phyloP scores from a whole-genome alignment of 2,329 filamentous ascomycete genomes.

The Tothia fuscella region DNA sequence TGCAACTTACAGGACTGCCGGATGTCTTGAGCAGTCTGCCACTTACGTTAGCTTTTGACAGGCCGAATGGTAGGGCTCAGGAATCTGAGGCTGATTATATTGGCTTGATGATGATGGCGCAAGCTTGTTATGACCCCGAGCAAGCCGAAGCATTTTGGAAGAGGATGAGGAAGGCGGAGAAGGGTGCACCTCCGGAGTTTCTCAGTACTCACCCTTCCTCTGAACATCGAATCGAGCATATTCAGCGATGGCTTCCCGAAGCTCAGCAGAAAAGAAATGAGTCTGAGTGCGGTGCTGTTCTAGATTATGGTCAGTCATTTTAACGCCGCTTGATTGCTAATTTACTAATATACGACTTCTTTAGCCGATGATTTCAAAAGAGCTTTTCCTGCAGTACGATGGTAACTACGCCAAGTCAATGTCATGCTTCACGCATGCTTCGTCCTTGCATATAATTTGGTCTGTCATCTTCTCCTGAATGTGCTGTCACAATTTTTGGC shows the following conservation, averaged over 20 bases:
- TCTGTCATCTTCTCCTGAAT: no score
- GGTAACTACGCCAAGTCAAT: no score
- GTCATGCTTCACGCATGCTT: no score
- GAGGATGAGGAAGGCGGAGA: slow-evolving; percentile 45
- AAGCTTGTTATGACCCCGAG: slow-evolving; percentile 62
- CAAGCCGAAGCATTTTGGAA: slow-evolving; percentile 51
- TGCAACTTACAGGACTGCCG: slow-evolving; percentile 30
- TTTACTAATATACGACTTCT: slow-evolving; percentile 1
- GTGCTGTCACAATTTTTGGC: no score
- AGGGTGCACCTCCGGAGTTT: slow-evolving; percentile 52
- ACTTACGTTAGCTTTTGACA: slow-evolving; percentile 51
- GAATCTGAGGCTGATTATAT: slow-evolving; percentile 72
- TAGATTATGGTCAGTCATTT: slow-evolving; percentile 4
- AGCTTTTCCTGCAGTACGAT: slow-evolving; percentile 3
- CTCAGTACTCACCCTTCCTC: slow-evolving; percentile 67
- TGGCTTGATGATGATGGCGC: slow-evolving; percentile 68
- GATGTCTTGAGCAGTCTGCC: slow-evolving; percentile 30
- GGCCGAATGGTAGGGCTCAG: slow-evolving; percentile 58
- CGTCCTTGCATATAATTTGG: no score
- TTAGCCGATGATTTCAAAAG: slow-evolving; percentile 2
- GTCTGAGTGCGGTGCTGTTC: slow-evolving; percentile 3
- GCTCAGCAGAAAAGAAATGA: slow-evolving; percentile 6
- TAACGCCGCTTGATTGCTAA: neutral
- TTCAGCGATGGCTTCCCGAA: slow-evolving; percentile 38
- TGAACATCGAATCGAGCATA: slow-evolving; percentile 51